Conservation (phyloP, 371 early-diverging fungal genomes). For the Globomyces sp. region DNA sequence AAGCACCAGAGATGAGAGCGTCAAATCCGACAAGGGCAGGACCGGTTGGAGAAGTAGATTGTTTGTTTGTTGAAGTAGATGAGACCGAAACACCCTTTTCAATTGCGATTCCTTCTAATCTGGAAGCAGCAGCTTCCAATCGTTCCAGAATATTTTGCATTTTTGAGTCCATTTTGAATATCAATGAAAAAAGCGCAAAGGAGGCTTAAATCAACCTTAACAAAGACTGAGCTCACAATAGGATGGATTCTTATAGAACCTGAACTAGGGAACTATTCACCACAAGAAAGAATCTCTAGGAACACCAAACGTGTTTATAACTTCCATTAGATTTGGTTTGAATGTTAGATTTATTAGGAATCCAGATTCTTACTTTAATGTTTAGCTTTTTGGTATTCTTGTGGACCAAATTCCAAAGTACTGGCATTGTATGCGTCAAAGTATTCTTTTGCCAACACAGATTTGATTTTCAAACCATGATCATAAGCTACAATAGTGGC, state of each 20-base stretch:
- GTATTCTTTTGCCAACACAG: neutral
- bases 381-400: neutral
- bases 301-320: too few relatives aligned
- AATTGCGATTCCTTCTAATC: conserved; percentile 77
- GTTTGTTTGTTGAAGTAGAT: conserved; percentile 36
- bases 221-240: too few relatives aligned
- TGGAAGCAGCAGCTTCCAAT: conserved; percentile 80
- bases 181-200: neutral
- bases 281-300: too few relatives aligned
- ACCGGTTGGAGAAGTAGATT: conserved; percentile 35
- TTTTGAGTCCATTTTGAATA: conserved; percentile 13
- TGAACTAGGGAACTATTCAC: too few relatives aligned
- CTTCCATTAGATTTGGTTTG: too few relatives aligned
- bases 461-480: neutral
- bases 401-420: neutral
- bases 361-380: too few relatives aligned
- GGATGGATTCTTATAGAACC: too few relatives aligned
- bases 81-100: conserved; percentile 49
- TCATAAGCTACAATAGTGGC: conserved; percentile 1
- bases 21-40: conserved; percentile 64
- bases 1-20: conserved; percentile 68
- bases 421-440: neutral
- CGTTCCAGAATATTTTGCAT: conserved; percentile 74
- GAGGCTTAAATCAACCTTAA: too few relatives aligned
- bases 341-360: too few relatives aligned